Percentiles rank a stretch among this genome's conserved stretches.
Conservation (phyloP, 169 alveolate species). For the Miamiensis avidus region DNA sequence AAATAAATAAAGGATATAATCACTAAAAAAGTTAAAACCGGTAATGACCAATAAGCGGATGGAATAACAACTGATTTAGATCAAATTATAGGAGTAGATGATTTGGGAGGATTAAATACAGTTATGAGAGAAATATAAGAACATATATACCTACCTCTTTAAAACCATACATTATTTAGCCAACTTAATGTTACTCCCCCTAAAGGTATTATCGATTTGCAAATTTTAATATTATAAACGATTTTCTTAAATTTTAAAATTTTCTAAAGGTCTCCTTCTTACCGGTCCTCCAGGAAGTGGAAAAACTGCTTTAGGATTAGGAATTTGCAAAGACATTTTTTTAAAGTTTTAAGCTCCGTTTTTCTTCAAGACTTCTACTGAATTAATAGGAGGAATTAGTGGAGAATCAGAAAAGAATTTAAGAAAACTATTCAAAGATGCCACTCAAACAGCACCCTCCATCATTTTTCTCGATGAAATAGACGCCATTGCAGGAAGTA, state of each 20-base stretch:
- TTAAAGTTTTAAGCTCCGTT: conserved; percentile 61
- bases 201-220: not conserved
- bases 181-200: not conserved
- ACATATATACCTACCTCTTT: not conserved
- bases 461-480: conserved; percentile 86
- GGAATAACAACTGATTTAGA: too few species aligned
- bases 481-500: conserved; percentile 81
- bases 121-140: not conserved
- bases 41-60: not conserved
- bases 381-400: conserved; percentile 89
- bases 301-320: conserved; percentile 78
- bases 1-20: not conserved
- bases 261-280: conserved; percentile 77
- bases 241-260: too few species aligned
- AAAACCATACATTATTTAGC: too few species aligned
- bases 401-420: conserved; percentile 95
- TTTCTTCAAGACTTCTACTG: conserved; percentile 76
- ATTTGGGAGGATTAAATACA: not conserved
- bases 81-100: not conserved
- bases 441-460: conserved; percentile 75
- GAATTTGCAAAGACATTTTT: conserved; percentile 76
- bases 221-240: too few species aligned
- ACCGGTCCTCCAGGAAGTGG: conserved; percentile 87
- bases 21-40: not conserved
- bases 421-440: conserved; percentile 79